A percentile compares a stretch with the other conserved stretches of the same genome.
These are phyloP conservation scores for Neonectria sp. DNA, from an alignment of 2,329 filamentous ascomycete genomes.

Conservation along the genomic window DNA sequence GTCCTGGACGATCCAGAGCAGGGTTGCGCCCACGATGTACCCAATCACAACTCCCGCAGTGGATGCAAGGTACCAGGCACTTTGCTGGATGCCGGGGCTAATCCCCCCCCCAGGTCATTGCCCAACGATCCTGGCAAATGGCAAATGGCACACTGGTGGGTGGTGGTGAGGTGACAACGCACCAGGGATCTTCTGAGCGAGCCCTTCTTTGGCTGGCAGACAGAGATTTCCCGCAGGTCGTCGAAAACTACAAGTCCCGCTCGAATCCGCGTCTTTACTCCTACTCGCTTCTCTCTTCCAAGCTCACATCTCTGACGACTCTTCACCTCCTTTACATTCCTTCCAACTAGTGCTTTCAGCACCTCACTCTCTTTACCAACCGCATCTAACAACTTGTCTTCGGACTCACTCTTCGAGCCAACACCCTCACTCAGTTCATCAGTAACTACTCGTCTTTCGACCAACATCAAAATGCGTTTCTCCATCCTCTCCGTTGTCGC, in stretches of 20 bases:
- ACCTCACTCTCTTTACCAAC: conserved; percentile 36
- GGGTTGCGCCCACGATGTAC: conserved; percentile 27
- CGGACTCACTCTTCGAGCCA: conserved; percentile 26
- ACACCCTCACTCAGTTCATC: conserved; percentile 14
- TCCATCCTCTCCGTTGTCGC: conserved; percentile 59
- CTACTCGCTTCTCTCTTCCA: conserved; percentile 28
- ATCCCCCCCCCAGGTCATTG: conserved; percentile 22
- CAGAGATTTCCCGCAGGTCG: conserved; percentile 42
- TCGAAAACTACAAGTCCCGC: conserved; percentile 50
- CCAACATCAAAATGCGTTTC: conserved; percentile 62
- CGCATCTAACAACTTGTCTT: conserved; percentile 29
- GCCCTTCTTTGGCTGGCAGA: conserved; percentile 11
- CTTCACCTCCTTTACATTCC: conserved; percentile 33
- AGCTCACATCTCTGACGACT: conserved; percentile 43
- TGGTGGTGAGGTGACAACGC: conserved; percentile 42
- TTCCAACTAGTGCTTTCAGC: conserved; percentile 41
- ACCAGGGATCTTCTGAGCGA: conserved; percentile 28
- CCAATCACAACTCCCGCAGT: conserved; percentile 40
- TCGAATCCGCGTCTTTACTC: conserved; percentile 33
- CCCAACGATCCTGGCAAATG: conserved; percentile 17
- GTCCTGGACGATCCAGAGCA: conserved; percentile 39
- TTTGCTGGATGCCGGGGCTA: conserved; percentile 43
- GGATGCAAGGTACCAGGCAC: conserved; percentile 46
- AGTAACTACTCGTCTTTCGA: conserved; percentile 25
- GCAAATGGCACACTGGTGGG: background rate